A percentile compares a stretch with the other conserved stretches of the same genome.
These are phyloP conservation scores for Cudoniella acicularis DNA, from an alignment of 495 filamentous ascomycete genomes.

Conservation along the genomic window DNA sequence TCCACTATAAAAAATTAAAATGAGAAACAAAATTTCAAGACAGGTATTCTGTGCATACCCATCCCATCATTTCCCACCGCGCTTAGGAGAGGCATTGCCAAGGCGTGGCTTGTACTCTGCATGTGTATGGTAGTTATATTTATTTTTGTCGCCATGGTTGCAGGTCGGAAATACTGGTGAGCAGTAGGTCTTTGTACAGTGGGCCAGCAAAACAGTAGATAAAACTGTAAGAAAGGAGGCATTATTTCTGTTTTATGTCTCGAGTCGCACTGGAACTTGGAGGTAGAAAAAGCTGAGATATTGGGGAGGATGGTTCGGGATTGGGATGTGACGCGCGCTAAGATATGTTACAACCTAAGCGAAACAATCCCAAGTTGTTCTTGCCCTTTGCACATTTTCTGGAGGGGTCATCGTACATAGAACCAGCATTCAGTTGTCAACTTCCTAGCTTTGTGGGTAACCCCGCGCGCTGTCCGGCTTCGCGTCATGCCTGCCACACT, in stretches of 20 bases:
- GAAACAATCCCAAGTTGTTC: no score
- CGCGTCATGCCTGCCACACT: no score
- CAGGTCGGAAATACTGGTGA: conserved; percentile 5
- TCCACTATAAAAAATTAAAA: conserved; percentile 10
- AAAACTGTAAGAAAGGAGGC: neutral
- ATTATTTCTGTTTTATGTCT: conserved; percentile 4
- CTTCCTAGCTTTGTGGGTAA: no score
- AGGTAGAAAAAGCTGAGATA: neutral
- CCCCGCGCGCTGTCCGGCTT: no score
- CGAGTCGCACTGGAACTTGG: neutral
- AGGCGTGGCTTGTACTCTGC: conserved; percentile 1
- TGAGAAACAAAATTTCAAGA: neutral
- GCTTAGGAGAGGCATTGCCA: conserved; percentile 10
- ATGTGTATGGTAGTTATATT: neutral
- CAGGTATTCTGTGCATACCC: conserved; percentile 1
- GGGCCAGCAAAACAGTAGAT: conserved; percentile 7
- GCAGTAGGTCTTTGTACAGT: conserved; percentile 1
- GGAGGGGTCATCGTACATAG: no score
- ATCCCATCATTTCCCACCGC: conserved; percentile 5
- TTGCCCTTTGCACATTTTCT: no score
- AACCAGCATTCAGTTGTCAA: no score
- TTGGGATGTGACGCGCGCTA: no score
- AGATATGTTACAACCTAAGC: no score
- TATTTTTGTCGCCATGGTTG: neutral
- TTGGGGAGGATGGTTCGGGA: no score